Evolutionary conservation across 257 asterid species (phyloP).

Genomic region (Haberlea rhodopensis): DNA sequence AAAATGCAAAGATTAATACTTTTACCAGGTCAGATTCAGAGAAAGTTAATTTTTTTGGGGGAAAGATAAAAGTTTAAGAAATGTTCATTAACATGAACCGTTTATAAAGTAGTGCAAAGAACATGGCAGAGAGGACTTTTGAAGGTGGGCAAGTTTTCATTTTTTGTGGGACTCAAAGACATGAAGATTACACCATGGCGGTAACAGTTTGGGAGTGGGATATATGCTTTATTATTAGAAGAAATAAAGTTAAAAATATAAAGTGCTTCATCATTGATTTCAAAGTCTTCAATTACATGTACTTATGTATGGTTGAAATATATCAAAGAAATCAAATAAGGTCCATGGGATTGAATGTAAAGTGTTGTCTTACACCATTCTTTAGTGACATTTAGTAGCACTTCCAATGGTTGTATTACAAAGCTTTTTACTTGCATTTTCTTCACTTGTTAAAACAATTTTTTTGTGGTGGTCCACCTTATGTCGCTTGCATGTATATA

Average conservation of each 20-base stretch:
- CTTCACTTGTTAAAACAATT: slow-evolving; percentile 13
- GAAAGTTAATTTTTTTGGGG: neutral
- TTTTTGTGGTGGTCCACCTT: slow-evolving; percentile 24
- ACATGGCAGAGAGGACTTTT: slow-evolving; percentile 37
- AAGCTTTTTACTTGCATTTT: slow-evolving; percentile 20
- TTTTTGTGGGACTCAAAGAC: slow-evolving; percentile 48
- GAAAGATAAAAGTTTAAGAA: slow-evolving; percentile 7
- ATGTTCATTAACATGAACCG: slow-evolving; percentile 30
- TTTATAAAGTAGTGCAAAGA: slow-evolving; percentile 32
- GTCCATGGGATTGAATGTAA: slow-evolving; percentile 12
- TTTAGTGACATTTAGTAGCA: slow-evolving; percentile 24
- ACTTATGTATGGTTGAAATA: neutral
- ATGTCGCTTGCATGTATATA: neutral
- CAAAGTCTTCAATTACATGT: slow-evolving; percentile 25
- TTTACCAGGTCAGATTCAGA: neutral
- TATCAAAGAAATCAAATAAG: slow-evolving; percentile 10
- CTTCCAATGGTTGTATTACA: slow-evolving; percentile 18
- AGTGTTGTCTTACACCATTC: slow-evolving; percentile 7
- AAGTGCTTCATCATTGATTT: slow-evolving; percentile 39
- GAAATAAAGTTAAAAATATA: slow-evolving; percentile 29
- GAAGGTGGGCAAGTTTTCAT: slow-evolving; percentile 36
- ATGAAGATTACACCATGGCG: slow-evolving; percentile 33
- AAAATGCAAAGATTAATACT: neutral
- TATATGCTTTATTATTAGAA: slow-evolving; percentile 30
- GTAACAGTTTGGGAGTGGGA: slow-evolving; percentile 30